These are phyloP conservation scores for Fomitopsis palustris DNA, from an alignment of 1,284 basidiomycete genomes.

Conservation along the genomic window DNA sequence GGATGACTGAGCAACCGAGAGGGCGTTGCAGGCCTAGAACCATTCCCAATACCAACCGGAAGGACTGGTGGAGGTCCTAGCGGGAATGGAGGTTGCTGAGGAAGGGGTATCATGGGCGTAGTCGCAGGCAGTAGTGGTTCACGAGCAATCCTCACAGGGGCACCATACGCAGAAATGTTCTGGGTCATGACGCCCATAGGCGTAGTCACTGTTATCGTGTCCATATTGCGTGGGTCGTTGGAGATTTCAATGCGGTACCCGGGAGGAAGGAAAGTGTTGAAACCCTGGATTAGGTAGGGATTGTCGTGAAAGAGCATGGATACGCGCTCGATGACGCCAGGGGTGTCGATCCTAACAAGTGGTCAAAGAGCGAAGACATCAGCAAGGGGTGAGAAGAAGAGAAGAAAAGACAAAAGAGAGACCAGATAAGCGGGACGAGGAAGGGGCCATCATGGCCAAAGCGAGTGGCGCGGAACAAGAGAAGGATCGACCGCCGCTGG, in stretches of 20 bases:
- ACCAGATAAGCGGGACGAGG: background rate
- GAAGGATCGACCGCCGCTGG: background rate
- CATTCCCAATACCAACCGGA: constrained; percentile 26
- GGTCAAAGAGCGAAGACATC: background rate
- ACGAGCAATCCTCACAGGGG: constrained; percentile 29
- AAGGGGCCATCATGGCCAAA: background rate
- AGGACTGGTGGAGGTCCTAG: constrained; percentile 26
- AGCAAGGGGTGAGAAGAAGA: constrained; percentile 2
- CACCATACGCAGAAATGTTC: constrained; percentile 37
- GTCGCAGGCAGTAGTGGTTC: constrained; percentile 13
- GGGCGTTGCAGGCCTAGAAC: constrained; percentile 28
- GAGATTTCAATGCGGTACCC: constrained; percentile 97
- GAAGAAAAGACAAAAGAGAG: background rate
- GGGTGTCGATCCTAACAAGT: constrained; percentile 86
- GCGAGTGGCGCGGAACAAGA: background rate
- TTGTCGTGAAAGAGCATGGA: constrained; percentile 95
- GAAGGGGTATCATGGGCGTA: constrained; percentile 16
- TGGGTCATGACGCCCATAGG: constrained; percentile 82
- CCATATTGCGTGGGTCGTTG: constrained; percentile 69
- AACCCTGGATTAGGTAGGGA: constrained; percentile 92
- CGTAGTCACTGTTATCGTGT: constrained; percentile 93
- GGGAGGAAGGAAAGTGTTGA: constrained; percentile 97
- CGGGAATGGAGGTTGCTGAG: constrained; percentile 23
- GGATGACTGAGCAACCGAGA: constrained; percentile 12
- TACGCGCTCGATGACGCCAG: constrained; percentile 96